Evolutionary conservation across 148 eudicot genomes (phyloP).

Genomic region (Rheum nobile): DNA sequence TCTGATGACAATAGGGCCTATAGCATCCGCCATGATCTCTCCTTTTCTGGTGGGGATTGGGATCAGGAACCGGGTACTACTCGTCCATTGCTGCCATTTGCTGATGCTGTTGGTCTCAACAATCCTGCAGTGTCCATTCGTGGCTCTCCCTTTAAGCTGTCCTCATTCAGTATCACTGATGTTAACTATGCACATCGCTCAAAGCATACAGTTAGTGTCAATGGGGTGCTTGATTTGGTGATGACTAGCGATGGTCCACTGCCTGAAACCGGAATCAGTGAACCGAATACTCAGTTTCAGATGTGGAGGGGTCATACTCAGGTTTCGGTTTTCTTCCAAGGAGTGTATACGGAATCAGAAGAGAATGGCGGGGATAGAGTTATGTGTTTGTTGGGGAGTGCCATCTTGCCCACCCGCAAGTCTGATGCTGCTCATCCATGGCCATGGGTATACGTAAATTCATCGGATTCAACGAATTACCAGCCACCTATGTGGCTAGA

Average conservation of each 20-base stretch:
- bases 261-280: conserved; percentile 12
- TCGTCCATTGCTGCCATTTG: conserved; percentile 64
- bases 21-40: conserved; percentile 39
- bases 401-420: conserved; percentile 64
- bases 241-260: conserved; percentile 38
- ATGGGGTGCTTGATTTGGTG: conserved; percentile 50
- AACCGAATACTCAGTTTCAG: conserved; percentile 24
- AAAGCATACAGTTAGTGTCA: conserved; percentile 37
- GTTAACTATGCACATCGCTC: conserved; percentile 34
- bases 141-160: conserved; percentile 32
- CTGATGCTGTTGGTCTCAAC: conserved; percentile 20
- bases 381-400: conserved; percentile 70
- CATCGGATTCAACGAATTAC: conserved; percentile 21
- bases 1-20: conserved; percentile 30
- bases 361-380: conserved; percentile 52
- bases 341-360: conserved; percentile 52
- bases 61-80: conserved; percentile 41
- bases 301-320: conserved; percentile 56
- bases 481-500: conserved; percentile 59
- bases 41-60: conserved; percentile 89
- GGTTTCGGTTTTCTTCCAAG: conserved; percentile 51
- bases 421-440: conserved; percentile 54
- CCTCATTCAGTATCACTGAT: conserved; percentile 60
- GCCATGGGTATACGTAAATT: conserved; percentile 63
- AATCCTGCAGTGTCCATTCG: conserved; percentile 8